Percentiles rank a stretch among this genome's conserved stretches.
phyloP scores from a whole-genome alignment of 768 basidiomycete genomes.

The Tulasnella sp. region DNA sequence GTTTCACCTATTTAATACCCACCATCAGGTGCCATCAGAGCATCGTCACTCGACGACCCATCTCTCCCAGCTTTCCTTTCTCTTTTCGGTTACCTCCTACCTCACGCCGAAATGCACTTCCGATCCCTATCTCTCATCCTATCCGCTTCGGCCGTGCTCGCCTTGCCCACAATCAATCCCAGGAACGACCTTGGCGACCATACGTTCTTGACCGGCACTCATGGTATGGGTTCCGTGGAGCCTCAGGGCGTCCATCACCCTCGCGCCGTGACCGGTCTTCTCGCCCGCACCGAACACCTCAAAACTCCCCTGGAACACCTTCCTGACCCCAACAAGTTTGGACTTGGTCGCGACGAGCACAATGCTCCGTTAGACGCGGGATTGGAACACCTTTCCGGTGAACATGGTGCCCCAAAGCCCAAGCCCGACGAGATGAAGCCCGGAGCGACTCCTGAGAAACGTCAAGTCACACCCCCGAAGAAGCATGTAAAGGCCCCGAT shows the following conservation, averaged over 20 bases:
- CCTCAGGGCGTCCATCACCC: not conserved
- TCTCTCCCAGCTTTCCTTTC: not conserved
- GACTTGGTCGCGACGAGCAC: not conserved
- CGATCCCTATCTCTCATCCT: not conserved
- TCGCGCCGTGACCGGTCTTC: not conserved
- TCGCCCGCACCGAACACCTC: not conserved
- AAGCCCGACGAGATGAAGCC: not conserved
- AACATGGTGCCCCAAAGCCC: not conserved
- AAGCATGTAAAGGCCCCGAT: not conserved
- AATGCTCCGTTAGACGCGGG: no score
- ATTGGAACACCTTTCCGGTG: no score
- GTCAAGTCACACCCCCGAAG: not conserved
- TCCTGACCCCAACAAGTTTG: not conserved
- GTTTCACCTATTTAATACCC: not conserved
- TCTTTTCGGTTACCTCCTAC: not conserved
- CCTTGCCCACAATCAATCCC: not conserved
- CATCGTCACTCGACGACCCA: not conserved
- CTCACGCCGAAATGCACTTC: not conserved
- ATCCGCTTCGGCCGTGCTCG: not conserved
- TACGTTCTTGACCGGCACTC: not conserved
- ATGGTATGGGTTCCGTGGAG: not conserved
- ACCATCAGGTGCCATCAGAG: not conserved
- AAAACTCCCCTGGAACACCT: not conserved
- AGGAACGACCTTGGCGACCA: not conserved
- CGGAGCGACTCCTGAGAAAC: not conserved